Percentiles rank a stretch among this genome's conserved stretches.
phyloP scores from a whole-genome alignment of 345 rosid genomes.

The Microthlaspi erraticum region DNA sequence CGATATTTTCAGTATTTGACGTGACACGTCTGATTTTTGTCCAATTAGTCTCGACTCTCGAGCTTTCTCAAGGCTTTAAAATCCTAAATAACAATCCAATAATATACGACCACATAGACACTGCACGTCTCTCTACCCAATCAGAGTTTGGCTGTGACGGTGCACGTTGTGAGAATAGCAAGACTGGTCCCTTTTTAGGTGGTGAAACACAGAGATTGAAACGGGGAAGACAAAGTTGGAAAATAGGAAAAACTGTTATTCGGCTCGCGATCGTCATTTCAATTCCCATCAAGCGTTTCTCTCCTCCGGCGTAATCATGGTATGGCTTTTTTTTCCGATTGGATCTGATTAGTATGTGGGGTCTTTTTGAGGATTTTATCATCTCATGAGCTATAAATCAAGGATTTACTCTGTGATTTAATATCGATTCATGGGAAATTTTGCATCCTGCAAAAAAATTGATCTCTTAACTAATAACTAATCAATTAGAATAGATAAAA shows the following conservation, averaged over 20 bases:
- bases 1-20: neutral
- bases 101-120: neutral
- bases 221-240: neutral
- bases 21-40: constrained; percentile 31
- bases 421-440: neutral
- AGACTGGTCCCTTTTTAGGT: constrained; percentile 4
- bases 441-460: neutral
- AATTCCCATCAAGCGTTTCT: neutral
- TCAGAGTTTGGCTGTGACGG: constrained; percentile 11
- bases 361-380: neutral
- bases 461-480: neutral
- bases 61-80: neutral
- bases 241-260: neutral
- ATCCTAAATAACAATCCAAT: constrained; percentile 5
- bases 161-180: constrained; percentile 26
- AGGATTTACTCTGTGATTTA: constrained; percentile 15
- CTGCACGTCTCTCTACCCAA: constrained; percentile 25
- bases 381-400: neutral
- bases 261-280: constrained; percentile 13
- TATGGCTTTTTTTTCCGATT: constrained; percentile 6
- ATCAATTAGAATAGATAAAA: neutral
- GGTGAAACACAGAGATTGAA: neutral
- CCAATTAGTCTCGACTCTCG: neutral
- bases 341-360: constrained; percentile 1
- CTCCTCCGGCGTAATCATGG: constrained; percentile 33